A percentile compares a stretch with the other conserved stretches of the same genome.
phyloP scores from a whole-genome alignment of 208 protist genomes.

The Leishmania aethiopica region DNA sequence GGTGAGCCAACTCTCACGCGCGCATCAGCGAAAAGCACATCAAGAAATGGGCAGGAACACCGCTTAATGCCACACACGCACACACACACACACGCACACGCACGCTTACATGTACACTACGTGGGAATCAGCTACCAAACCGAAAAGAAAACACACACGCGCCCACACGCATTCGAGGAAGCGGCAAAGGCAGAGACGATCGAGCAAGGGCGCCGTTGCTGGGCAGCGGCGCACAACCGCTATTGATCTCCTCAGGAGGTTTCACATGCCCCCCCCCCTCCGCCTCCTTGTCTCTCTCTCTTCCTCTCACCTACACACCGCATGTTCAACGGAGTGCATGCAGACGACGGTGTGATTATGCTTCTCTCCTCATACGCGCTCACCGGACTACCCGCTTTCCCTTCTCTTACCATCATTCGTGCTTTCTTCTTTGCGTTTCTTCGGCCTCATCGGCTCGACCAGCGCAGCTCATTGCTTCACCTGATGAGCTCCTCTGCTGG shows the following conservation, averaged over 20 bases:
- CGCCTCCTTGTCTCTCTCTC: not conserved
- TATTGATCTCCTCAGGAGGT: not conserved
- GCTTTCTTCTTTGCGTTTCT: not conserved
- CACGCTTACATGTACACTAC: not conserved
- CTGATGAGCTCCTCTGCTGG: not conserved
- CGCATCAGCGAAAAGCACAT: not conserved
- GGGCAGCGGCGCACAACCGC: not conserved
- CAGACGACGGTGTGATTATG: not conserved
- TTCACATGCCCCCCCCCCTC: not conserved
- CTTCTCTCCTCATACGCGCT: not conserved
- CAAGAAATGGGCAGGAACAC: not conserved
- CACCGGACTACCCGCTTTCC: not conserved
- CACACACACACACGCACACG: not conserved
- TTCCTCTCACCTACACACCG: not conserved
- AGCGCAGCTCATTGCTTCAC: not conserved
- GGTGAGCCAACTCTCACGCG: not conserved
- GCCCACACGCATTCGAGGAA: not conserved
- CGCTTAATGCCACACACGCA: not conserved
- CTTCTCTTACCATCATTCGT: not conserved
- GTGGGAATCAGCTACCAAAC: not conserved
- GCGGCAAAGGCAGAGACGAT: not conserved
- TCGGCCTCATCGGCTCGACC: not conserved
- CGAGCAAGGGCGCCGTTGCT: not conserved
- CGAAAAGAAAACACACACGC: not conserved
- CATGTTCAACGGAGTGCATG: not conserved